Evolutionary conservation across 306 rosid genomes (phyloP), one percentile per base, ranked within the genome.

Genomic region (Vigna nakashimae): DNA sequence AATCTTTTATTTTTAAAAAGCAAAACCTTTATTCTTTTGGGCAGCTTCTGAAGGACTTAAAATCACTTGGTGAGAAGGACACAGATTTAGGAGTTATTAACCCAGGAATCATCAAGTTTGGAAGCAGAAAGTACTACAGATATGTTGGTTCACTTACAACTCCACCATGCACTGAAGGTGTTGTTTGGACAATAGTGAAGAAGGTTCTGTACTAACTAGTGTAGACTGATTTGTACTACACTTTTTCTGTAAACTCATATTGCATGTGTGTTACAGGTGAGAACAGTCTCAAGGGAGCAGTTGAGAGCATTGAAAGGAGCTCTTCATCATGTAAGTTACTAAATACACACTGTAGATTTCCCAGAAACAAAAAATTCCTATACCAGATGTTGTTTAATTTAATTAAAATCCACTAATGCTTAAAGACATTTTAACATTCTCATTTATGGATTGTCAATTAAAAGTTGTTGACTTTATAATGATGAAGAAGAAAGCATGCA

Each of bases 81-180:
- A 69, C 34, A 81, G 82, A 88, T 64, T 32, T 91, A 32, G 98
- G 98, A 72, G 69, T 75, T 5, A 0, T 89, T 7, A 85, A 90
- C 64, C 89, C 98, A 1, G 82, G 81, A 63, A 52, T 71, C 2
- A 87, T 93, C 51, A 86, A 79, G 38, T 88, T 91, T 75, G 92
- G 89, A 14, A 79, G 83, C 81, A 76, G 85, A 69, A 87, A 85
- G 60, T 93, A 93, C 69, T 91, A 86, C 79, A 87, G 98, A 89
- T 91, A 93, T 73, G 15, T 87, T 65, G 98, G 98, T 30, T 93
- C 97, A 53, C 88, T 91, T 50, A 91, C 97, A 38, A 83, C 80
- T 60, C 97, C 98, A 71, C 93, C 98, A 2, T 93, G 98, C 69
- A 83, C 88, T 28, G 91, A 91, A 82, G 96, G 93, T 20, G 91